Base-by-base conservation (phyloP, 306 rosid genomes). In the Castanea mollissima region DNA sequence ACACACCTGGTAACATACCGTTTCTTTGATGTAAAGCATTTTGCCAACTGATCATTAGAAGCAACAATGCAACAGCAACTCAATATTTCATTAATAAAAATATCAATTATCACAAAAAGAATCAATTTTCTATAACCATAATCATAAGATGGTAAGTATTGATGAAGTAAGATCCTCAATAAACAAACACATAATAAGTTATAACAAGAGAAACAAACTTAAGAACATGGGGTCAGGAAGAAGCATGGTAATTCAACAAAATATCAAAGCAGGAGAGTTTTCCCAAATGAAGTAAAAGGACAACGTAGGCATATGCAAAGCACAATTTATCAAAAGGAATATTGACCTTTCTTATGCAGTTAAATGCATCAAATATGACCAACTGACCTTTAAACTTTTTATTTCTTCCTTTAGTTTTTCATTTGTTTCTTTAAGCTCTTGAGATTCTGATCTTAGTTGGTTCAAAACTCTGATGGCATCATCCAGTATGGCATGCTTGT, bases 381-480 rank as follows among this genome's bases (percentile, higher is more conserved):
- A 69, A 93, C 86, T 78, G 59, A 93, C 99, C 99, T 95, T 95
- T 64, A 89, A 86, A 74, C 81, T 73, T 85, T 87, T 88, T 56
- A 95, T 82, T 90, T 95, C 98, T 85, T 90, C 94, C 23, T 76
- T 79, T 71, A 95, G 79, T 76, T 90, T 95, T 75, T 87, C 89
- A 74, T 90, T 95, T 76, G 91, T 87, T 73, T 88, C 86, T 88
- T 84, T 87, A 52, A 95, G 93, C 74, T 95, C 98, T 84, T 88
- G 80, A 78, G 94, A 82, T 88, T 95, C 98, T 64, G 78, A 79
- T 85, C 84, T 93, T 31, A 92, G 90, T 80, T 93, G 96, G 76
- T 72, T 88, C 88, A 95, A 86, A 56, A 88, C 89, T 90, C 93
- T 87, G 78, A 95, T 82, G 73, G 98, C 92, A 82, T 93, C 97